These are phyloP conservation scores for Cutaneotrichosporon daszewskae DNA, from an alignment of 1,284 basidiomycete species.

Conservation along the genomic window DNA sequence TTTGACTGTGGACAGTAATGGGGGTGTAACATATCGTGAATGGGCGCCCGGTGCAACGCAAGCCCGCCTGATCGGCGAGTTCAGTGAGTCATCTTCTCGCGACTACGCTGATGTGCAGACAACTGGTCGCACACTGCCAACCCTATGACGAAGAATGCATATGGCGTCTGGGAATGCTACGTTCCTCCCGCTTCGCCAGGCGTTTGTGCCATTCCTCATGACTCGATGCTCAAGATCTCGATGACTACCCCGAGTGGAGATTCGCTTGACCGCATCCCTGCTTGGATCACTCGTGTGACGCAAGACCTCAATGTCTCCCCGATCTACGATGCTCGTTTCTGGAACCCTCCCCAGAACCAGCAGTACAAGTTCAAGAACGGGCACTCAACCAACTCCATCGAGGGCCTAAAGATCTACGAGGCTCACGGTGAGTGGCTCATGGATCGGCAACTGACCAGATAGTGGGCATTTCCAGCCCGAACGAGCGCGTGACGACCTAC, in stretches of 20 bases:
- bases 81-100: conserved; percentile 62
- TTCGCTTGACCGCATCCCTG: conserved; percentile 83
- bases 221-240: conserved; percentile 91
- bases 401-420: conserved; percentile 82
- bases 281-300: conserved; percentile 92
- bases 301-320: conserved; percentile 87
- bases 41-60: conserved; percentile 89
- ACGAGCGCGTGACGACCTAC: conserved; percentile 84
- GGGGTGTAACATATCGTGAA: conserved; percentile 77
- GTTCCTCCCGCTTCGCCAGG: conserved; percentile 67
- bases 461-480: conserved; percentile 91
- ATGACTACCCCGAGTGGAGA: conserved; percentile 71
- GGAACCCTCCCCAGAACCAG: conserved; percentile 76
- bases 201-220: conserved; percentile 79
- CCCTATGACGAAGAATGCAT: conserved; percentile 78
- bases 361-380: conserved; percentile 76
- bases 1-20: conserved; percentile 64
- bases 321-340: conserved; percentile 94
- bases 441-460: not conserved
- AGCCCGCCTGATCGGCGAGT: conserved; percentile 87
- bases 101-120: conserved; percentile 53
- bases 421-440: conserved; percentile 58
- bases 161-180: conserved; percentile 85
- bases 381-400: conserved; percentile 35
- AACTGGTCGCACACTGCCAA: conserved; percentile 78